Evolutionary conservation across 192 early-diverging fungal species (phyloP).

Genomic region (Linnemannia exigua): DNA sequence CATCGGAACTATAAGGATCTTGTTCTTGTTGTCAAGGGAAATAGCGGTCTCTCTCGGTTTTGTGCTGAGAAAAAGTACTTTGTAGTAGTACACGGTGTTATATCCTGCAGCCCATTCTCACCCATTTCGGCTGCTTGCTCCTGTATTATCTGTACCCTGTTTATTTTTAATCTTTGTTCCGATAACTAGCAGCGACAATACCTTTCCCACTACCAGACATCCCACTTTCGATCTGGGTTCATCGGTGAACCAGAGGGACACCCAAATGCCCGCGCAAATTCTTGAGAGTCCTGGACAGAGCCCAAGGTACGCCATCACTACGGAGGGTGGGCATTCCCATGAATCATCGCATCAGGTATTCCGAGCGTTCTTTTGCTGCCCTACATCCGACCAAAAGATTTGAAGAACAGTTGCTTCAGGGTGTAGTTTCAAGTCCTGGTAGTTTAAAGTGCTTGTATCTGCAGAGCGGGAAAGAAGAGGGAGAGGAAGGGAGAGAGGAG

Average conservation of each 20-base stretch:
- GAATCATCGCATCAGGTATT: background rate
- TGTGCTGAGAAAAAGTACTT: too few species aligned
- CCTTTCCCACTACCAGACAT: background rate
- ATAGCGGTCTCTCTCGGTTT: too few species aligned
- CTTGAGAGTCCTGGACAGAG: background rate
- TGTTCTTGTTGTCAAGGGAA: too few species aligned
- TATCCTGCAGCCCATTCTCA: too few species aligned
- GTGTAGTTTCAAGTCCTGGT: background rate
- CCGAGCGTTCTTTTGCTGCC: background rate
- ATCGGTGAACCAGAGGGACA: background rate
- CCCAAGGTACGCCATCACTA: background rate
- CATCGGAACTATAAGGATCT: too few species aligned
- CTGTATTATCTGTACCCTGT: too few species aligned
- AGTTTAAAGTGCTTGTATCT: background rate
- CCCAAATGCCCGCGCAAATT: background rate
- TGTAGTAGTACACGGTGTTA: too few species aligned
- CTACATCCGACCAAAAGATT: background rate
- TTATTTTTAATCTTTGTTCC: too few species aligned
- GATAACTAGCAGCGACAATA: too few species aligned
- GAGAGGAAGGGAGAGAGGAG: background rate
- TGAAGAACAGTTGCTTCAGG: background rate
- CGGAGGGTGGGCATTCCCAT: background rate
- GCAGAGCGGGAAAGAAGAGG: background rate
- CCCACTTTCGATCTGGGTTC: background rate
- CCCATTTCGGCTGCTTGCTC: too few species aligned